Percentiles rank a stretch among this genome's conserved stretches.
phyloP scores from a whole-genome alignment of 768 basidiomycete genomes.

The Mrakia gelida region DNA sequence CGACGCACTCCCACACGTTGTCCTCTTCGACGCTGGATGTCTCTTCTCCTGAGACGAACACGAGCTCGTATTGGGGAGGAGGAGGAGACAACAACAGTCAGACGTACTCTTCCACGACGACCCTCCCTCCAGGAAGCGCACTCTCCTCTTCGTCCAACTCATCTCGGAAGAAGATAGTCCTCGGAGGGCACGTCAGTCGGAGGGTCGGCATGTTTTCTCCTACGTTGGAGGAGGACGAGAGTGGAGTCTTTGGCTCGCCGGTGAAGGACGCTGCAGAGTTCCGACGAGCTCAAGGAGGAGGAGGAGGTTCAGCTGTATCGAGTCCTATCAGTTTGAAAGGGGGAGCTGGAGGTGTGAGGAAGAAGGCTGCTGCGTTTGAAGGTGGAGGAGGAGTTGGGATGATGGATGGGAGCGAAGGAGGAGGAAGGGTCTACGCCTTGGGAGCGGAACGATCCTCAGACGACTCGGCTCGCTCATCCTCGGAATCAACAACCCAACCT shows the following conservation, averaged over 20 bases:
- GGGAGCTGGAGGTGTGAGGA: conserved; percentile 1
- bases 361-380: conserved; percentile 8
- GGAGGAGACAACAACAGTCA: background rate
- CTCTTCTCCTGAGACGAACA: background rate
- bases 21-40: background rate
- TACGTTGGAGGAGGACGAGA: conserved; percentile 30
- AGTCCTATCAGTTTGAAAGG: background rate
- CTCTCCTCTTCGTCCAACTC: background rate
- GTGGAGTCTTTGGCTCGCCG: conserved; percentile 9
- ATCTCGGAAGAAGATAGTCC: background rate
- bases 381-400: background rate
- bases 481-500: background rate
- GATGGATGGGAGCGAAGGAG: background rate
- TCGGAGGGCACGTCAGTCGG: background rate
- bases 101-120: conserved; percentile 2
- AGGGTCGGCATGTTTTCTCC: conserved; percentile 20
- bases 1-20: background rate
- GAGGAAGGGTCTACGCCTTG: background rate
- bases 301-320: background rate
- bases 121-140: background rate
- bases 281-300: background rate
- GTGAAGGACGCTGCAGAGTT: background rate
- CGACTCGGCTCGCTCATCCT: background rate
- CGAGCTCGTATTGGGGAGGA: conserved; percentile 1
- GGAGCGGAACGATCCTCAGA: background rate